phyloP scores from a whole-genome alignment of 345 rosid genomes.

The Ceriops zippeliana region DNA sequence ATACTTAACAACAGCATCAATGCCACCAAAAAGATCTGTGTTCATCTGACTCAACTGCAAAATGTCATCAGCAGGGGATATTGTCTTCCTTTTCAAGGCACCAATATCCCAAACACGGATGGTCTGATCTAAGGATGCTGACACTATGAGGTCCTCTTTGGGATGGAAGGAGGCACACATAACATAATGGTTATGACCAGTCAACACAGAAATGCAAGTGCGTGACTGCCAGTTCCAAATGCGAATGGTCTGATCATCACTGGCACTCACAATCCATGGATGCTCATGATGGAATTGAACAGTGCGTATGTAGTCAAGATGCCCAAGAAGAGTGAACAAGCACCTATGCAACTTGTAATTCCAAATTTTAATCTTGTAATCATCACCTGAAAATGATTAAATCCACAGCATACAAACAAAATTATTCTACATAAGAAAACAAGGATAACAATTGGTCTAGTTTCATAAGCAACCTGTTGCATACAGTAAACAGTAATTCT shows the following conservation, averaged over 20 bases:
- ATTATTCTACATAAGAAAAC: neutral
- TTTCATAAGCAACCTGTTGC: neutral
- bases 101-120: constrained; percentile 98
- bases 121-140: constrained; percentile 95
- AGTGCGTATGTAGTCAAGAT: constrained; percentile 93
- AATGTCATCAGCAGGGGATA: constrained; percentile 91
- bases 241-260: constrained; percentile 97
- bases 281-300: constrained; percentile 95
- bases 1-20: constrained; percentile 90
- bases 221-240: constrained; percentile 99
- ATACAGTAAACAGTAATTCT: neutral
- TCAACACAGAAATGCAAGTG: constrained; percentile 85
- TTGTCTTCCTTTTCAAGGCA: constrained; percentile 78
- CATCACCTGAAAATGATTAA: constrained; percentile 65
- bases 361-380: constrained; percentile 97
- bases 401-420: neutral
- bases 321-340: constrained; percentile 92
- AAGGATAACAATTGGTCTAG: neutral
- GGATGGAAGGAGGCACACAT: constrained; percentile 99
- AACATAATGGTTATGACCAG: constrained; percentile 97
- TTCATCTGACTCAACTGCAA: constrained; percentile 88
- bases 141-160: constrained; percentile 95
- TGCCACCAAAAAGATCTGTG: constrained; percentile 87
- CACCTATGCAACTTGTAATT: constrained; percentile 87
- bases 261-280: constrained; percentile 99